phyloP scores from a whole-genome alignment of 2,329 filamentous ascomycete genomes.

The Trichoderma atrobrunneum region DNA sequence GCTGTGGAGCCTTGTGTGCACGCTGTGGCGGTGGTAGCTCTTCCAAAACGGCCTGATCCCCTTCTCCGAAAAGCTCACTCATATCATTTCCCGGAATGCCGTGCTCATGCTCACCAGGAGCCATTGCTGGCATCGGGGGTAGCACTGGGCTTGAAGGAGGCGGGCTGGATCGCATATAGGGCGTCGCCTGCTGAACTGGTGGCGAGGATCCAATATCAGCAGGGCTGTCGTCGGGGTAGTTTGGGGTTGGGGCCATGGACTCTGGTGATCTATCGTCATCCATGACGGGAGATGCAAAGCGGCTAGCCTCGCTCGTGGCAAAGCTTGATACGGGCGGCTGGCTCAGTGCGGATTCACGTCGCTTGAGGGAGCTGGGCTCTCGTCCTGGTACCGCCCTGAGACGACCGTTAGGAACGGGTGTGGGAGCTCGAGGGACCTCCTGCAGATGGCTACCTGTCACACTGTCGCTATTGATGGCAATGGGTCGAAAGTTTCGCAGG shows the following conservation, averaged over 20 bases:
- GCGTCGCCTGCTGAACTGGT: constrained; percentile 65
- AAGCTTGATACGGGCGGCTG: constrained; percentile 49
- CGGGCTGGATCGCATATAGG: constrained; percentile 57
- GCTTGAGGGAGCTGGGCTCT: constrained; percentile 31
- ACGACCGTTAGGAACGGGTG: constrained; percentile 61
- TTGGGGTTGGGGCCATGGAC: constrained; percentile 50
- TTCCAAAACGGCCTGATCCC: constrained; percentile 43
- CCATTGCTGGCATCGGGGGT: constrained; percentile 54
- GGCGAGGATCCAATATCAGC: constrained; percentile 87
- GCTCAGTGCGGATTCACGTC: constrained; percentile 59
- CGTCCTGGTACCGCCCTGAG: constrained; percentile 32
- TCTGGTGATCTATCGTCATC: constrained; percentile 56
- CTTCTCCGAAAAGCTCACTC: constrained; percentile 66
- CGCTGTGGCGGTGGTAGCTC: constrained; percentile 4
- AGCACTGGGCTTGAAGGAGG: constrained; percentile 78
- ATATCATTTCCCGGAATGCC: constrained; percentile 81
- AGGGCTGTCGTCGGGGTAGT: constrained; percentile 64
- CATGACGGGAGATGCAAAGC: constrained; percentile 43
- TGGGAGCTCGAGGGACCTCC: constrained; percentile 72
- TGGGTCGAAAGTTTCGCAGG: constrained; percentile 77
- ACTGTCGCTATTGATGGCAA: constrained; percentile 50
- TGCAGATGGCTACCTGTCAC: constrained; percentile 56
- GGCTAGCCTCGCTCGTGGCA: constrained; percentile 40
- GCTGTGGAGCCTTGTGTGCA: constrained; percentile 32
- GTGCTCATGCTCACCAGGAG: constrained; percentile 67